Conservation (phyloP, 1,284 basidiomycete genomes). For the Prillingera fragicola region DNA sequence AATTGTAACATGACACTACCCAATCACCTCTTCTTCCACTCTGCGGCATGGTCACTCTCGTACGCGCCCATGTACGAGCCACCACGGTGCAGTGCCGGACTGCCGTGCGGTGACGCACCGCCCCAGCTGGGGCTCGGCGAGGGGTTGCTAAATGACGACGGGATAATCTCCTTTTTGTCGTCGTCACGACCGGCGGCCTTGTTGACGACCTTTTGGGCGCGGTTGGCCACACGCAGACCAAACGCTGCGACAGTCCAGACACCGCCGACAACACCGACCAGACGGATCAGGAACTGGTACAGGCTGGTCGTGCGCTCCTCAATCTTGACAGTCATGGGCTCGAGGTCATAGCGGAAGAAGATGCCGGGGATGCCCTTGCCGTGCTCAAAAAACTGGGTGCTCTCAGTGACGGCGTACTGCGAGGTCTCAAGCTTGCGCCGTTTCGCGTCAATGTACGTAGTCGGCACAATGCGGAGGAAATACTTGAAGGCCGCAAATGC, state of each 20-base stretch:
- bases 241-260: constrained; percentile 50
- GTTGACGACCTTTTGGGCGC: constrained; percentile 43
- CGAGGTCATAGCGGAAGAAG: constrained; percentile 95
- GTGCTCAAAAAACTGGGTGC: constrained; percentile 70
- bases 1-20: too few relatives aligned
- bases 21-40: too few relatives aligned
- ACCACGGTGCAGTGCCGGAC: too few relatives aligned
- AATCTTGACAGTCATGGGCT: constrained; percentile 79
- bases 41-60: too few relatives aligned
- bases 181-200: constrained; percentile 31
- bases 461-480: constrained; percentile 90
- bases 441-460: constrained; percentile 74
- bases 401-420: constrained; percentile 94
- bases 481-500: constrained; percentile 96
- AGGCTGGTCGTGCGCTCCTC: constrained; percentile 79
- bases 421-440: constrained; percentile 63
- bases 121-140: not conserved
- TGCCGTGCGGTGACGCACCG: too few relatives aligned
- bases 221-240: constrained; percentile 43
- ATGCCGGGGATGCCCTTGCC: constrained; percentile 80
- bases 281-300: constrained; percentile 74
- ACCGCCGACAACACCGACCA: constrained; percentile 46
- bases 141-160: constrained; percentile 19
- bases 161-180: constrained; percentile 37
- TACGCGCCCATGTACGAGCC: too few relatives aligned